Evolutionary conservation across 2,329 filamentous ascomycete genomes (phyloP).

Genomic region (Colletotrichum graminicola): DNA sequence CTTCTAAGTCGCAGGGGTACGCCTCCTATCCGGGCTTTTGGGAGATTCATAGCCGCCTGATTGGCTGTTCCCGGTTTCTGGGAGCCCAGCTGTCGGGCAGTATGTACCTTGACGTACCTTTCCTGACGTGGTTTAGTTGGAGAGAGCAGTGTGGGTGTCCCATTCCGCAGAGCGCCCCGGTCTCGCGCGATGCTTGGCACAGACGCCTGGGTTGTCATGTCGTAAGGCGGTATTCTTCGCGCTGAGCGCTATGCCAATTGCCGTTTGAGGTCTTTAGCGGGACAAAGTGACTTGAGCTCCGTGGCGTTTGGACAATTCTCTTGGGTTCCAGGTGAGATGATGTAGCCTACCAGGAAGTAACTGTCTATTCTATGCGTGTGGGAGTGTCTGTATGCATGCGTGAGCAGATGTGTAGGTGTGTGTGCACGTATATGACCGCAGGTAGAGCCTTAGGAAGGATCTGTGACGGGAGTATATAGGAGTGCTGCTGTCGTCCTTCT

Average conservation of each 20-base stretch:
- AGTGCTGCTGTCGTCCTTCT: conserved; percentile 9
- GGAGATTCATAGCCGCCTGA: conserved; percentile 7
- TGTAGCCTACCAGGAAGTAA: background rate
- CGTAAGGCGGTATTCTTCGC: conserved; percentile 13
- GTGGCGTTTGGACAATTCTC: conserved; percentile 19
- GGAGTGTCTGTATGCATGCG: background rate
- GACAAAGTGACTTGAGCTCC: background rate
- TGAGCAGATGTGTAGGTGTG: background rate
- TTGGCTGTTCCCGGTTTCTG: conserved; percentile 36
- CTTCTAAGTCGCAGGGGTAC: conserved; percentile 16
- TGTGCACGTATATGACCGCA: background rate
- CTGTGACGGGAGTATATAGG: conserved; percentile 24
- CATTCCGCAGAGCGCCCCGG: background rate
- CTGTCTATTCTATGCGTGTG: background rate
- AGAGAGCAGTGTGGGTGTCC: background rate
- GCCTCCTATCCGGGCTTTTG: conserved; percentile 19
- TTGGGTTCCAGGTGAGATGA: conserved; percentile 5
- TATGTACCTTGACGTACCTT: conserved; percentile 7
- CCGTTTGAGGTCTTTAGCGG: background rate
- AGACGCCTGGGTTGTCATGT: background rate
- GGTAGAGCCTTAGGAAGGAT: conserved; percentile 13
- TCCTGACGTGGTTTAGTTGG: background rate
- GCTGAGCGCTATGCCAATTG: background rate
- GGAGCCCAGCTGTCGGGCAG: conserved; percentile 8
- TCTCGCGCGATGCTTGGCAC: conserved; percentile 4